Base-by-base conservation (phyloP, 176 grass and related monocot genomes). In the Microstegium vimineum region DNA sequence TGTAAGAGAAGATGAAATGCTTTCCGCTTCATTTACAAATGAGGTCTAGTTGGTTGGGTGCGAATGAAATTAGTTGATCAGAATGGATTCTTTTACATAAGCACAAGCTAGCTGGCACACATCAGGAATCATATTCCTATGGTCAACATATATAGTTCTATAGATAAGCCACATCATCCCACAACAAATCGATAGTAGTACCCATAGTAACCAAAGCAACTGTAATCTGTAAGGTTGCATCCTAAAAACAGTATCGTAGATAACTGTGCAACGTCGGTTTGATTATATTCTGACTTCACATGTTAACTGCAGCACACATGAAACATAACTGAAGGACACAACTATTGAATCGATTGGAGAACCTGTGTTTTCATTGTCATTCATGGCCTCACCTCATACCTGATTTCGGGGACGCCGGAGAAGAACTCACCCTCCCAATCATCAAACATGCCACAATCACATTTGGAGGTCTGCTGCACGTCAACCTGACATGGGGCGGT, bases 371-470 rank as follows among this genome's bases (percentile, higher is more conserved):
- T n/a, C n/a, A n/a, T n/a, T n/a, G n/a, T n/a, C n/a, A n/a, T 71
- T 25, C 20, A 28, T 11, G 10, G 54, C 22, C 78, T 73, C 61
- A 98, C 93, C 87, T 98, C 96, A 84, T 98, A 95, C 77, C 91
- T 93, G 85, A 95, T 93, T 57, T 90, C 93, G 32, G 89, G 77
- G 67, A 98, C 87, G 43, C 85, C 83, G 0, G 89, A 89, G 79
- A 98, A 98, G 77, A 93, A 98, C 66, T 95, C 93, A 12, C 92
- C 93, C 85, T 87, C 84, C 93, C 90, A 98, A 17, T 74, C 86
- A 69, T 84, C 89, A 3, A 82, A 86, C 31, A 77, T 45, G 5
- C 31, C 91, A 45, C 66, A 90, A 60, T 23, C 77, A 17, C 93
- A 93, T 25, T 90, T 85, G 10, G 0, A 95, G 74, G 80, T 95